Base-by-base conservation (phyloP, 305 asterid genomes). In the Solanum aculeatissimum region DNA sequence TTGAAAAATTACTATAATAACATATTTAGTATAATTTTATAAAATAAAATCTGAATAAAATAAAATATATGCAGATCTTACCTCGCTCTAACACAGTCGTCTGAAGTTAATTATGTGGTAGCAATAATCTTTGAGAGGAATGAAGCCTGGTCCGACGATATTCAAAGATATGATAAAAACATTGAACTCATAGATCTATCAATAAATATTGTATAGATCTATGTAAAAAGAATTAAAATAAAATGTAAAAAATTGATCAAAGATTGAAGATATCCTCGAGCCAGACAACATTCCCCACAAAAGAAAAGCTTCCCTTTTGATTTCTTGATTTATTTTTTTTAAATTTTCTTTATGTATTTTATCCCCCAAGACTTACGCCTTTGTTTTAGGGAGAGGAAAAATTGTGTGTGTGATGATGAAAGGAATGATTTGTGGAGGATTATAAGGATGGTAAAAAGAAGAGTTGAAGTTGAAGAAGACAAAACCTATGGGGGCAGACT, bases 111-210 rank as follows among this genome's bases (percentile, higher is more conserved):
- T 43, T 65, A 7, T 21, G 32, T 21, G 42, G 23, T 27, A 74
- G 60, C 8, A 2, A 63, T 25, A 47, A 27, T 29, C 65, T 92
- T 92, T 95, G 95, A 94, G 98, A 98, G 98, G 98, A 95, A 95
- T 95, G 98, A 95, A 95, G 98, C 98, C 98, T 94, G 98, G 98
- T 95, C 98, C 98, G 98, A 95, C 93, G 94, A 86, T 91, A 84
- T 82, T 27, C 19, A 74, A 84, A 66, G 53, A 72, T 7, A 47
- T 86, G 84, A 85, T 68, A 69, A 51, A 83, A 66, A 77, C n/a
- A n/a, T n/a, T n/a, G 40, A 35, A 78, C 16, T 83, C 62, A 11
- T 81, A 80, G 82, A 47, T 63, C 69, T 54, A 81, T 9, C 13
- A 70, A 21, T 53, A 21, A 49, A 71, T 32, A 66, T 63, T n/a